A percentile compares a stretch with the other conserved stretches of the same genome.
phyloP scores from a whole-genome alignment of 768 basidiomycete species.

The Gymnopilus junonius region DNA sequence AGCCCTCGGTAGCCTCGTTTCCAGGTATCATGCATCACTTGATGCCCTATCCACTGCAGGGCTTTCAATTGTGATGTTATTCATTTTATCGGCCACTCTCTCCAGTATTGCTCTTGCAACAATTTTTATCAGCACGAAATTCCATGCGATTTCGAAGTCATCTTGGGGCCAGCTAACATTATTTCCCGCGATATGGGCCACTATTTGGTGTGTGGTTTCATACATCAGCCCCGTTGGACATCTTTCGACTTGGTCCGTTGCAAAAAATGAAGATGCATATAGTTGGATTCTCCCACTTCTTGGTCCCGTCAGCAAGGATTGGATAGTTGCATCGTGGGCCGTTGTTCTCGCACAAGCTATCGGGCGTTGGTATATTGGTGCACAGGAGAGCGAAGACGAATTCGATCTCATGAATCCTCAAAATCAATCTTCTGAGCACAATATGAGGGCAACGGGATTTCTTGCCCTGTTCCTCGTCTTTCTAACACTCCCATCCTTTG shows the following conservation, averaged over 20 bases:
- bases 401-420: constrained; percentile 5
- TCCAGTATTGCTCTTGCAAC: constrained; percentile 47
- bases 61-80: constrained; percentile 52
- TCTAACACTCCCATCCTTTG: constrained; percentile 62
- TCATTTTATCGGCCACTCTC: constrained; percentile 43
- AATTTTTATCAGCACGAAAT: constrained; percentile 42
- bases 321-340: constrained; percentile 79
- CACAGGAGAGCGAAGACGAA: constrained; percentile 19
- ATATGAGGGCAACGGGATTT: constrained; percentile 31
- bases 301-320: constrained; percentile 70
- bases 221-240: constrained; percentile 70
- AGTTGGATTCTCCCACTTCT: constrained; percentile 61
- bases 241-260: constrained; percentile 73
- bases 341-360: constrained; percentile 59
- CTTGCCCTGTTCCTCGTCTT: constrained; percentile 45
- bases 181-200: constrained; percentile 76
- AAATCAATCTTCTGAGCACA: constrained; percentile 14
- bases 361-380: constrained; percentile 62
- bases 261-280: constrained; percentile 57
- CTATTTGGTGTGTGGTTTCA: constrained; percentile 58
- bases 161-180: constrained; percentile 52
- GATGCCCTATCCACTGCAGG: constrained; percentile 59
- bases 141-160: constrained; percentile 33
- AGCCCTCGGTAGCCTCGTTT: constrained; percentile 43
- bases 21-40: constrained; percentile 46